phyloP scores from a whole-genome alignment of 2,329 filamentous ascomycete genomes.

The Aspergillus aculeatinus region DNA sequence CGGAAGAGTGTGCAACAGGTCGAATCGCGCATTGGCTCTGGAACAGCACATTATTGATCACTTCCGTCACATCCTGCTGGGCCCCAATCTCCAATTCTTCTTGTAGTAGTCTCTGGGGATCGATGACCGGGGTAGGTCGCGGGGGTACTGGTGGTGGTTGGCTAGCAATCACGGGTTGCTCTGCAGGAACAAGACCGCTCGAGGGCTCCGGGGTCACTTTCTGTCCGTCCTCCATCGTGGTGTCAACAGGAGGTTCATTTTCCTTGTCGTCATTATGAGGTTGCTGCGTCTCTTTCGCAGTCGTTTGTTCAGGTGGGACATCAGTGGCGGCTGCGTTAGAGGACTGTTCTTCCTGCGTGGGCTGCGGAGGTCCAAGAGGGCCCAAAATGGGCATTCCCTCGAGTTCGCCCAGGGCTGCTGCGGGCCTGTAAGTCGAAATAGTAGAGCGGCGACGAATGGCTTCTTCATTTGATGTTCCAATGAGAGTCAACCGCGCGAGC shows the following conservation, averaged over 20 bases:
- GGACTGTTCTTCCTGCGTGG: slow-evolving; percentile 16
- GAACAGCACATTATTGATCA: slow-evolving; percentile 88
- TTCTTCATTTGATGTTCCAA: slow-evolving; percentile 58
- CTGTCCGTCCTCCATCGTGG: slow-evolving; percentile 25
- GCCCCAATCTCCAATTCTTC: slow-evolving; percentile 60
- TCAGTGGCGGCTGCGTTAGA: slow-evolving; percentile 22
- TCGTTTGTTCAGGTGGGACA: slow-evolving; percentile 25
- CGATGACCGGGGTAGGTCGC: slow-evolving; percentile 41
- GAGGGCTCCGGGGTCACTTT: slow-evolving; percentile 12
- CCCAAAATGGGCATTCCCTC: slow-evolving; percentile 47
- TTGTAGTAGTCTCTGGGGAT: slow-evolving; percentile 39
- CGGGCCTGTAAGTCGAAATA: slow-evolving; percentile 32
- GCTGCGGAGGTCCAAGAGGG: slow-evolving; percentile 43
- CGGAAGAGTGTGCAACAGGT: slow-evolving; percentile 62
- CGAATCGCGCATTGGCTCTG: slow-evolving; percentile 86
- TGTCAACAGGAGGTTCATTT: slow-evolving; percentile 31
- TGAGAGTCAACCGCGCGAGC: slow-evolving; percentile 75
- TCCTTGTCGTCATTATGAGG: slow-evolving; percentile 40
- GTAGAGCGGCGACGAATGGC: slow-evolving; percentile 51
- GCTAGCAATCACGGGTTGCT: slow-evolving; percentile 38
- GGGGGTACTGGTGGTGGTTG: slow-evolving; percentile 61
- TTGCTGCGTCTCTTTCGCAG: slow-evolving; percentile 24
- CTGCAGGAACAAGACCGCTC: slow-evolving; percentile 6
- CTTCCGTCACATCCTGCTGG: slow-evolving; percentile 95
- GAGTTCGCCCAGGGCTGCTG: slow-evolving; percentile 41